Evolutionary conservation across 345 rosid species (phyloP), one percentile per base, ranked within the genome.

Genomic region (Abelmoschus esculentus): DNA sequence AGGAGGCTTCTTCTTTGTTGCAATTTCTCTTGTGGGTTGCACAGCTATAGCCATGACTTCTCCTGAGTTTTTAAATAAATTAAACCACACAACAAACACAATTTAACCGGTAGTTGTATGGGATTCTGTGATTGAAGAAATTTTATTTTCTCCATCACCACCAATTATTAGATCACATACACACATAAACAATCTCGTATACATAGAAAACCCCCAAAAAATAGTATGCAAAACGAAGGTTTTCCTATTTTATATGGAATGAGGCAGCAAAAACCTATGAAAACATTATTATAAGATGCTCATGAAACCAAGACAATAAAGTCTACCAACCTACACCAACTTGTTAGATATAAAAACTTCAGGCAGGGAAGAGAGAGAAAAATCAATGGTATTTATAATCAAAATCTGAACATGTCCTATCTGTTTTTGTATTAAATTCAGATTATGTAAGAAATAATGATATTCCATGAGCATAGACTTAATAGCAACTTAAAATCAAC

Each of bases 21-120:
- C 62, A 14, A 77, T 82, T 67, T 86, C 90, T 75, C 79, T 80
- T 44, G 85, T 77, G 72, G 87, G 86, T 79, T 85, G 89, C 77
- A 86, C 81, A 0, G 88, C 87, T 68, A 87, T 81, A 6, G 91
- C 89, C 90, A 83, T 86, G 56, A 81, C 80, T 80, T 84, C 80
- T 65, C 96, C 96, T 88, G 47, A 62, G 19, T 9, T 69, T 40
- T 31, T 26, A 49, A 62, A 62, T 1, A 44, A 62, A 61, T 69
- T 61, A 31, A 52, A 19, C 53, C 18, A 4, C 34, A 66, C 13
- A 57, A 58, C 12, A 49, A 7, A 69, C 13, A 29, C 19, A 60
- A 63, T 42, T 42, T 19, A 63, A 40, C 50, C 6, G 17, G 67
- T 19, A 12, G 26, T 12, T 63, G 5, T 4, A 63, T 42, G 53